Evolutionary conservation across 805 yeast species (phyloP).

Genomic region (Candida michaelii): DNA sequence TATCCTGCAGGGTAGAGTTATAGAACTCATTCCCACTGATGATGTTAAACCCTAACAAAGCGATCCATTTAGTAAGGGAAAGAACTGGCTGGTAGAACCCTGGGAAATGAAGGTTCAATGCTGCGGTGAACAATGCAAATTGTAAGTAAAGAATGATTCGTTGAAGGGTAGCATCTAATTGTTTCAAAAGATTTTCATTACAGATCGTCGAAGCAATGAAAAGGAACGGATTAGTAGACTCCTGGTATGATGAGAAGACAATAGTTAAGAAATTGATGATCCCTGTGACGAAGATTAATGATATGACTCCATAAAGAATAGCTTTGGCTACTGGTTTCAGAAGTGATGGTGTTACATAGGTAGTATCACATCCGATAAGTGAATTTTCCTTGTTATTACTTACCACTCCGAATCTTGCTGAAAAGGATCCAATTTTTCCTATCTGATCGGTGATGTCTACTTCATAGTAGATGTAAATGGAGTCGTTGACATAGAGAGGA

Average conservation of each 20-base stretch:
- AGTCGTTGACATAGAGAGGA: slow-evolving; percentile 39
- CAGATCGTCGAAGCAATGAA: slow-evolving; percentile 58
- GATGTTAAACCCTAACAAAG: slow-evolving; percentile 42
- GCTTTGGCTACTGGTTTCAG: slow-evolving; percentile 28
- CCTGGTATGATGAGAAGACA: slow-evolving; percentile 57
- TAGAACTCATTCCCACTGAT: slow-evolving; percentile 15
- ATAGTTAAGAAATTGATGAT: slow-evolving; percentile 40
- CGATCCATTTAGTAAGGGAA: slow-evolving; percentile 53
- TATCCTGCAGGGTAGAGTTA: slow-evolving; percentile 22
- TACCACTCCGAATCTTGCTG: slow-evolving; percentile 40
- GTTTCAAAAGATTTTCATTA: slow-evolving; percentile 53
- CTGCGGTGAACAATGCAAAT: slow-evolving; percentile 57
- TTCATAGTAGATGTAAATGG: slow-evolving; percentile 36
- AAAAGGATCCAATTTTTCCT: slow-evolving; percentile 47
- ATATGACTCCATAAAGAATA: slow-evolving; percentile 39
- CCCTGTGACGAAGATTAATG: slow-evolving; percentile 41
- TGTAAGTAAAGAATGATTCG: slow-evolving; percentile 56
- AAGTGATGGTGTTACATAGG: slow-evolving; percentile 50
- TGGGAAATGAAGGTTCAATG: slow-evolving; percentile 56
- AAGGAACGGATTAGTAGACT: slow-evolving; percentile 52
- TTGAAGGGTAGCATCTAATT: slow-evolving; percentile 53
- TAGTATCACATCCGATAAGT: slow-evolving; percentile 47
- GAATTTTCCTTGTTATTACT: slow-evolving; percentile 35
- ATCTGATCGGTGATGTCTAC: slow-evolving; percentile 39
- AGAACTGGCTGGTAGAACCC: slow-evolving; percentile 61